A percentile compares a stretch with the other conserved stretches of the same genome.
These are phyloP conservation scores for Linnemannia zychae DNA, from an alignment of 192 early-diverging fungal genomes.

Conservation along the genomic window DNA sequence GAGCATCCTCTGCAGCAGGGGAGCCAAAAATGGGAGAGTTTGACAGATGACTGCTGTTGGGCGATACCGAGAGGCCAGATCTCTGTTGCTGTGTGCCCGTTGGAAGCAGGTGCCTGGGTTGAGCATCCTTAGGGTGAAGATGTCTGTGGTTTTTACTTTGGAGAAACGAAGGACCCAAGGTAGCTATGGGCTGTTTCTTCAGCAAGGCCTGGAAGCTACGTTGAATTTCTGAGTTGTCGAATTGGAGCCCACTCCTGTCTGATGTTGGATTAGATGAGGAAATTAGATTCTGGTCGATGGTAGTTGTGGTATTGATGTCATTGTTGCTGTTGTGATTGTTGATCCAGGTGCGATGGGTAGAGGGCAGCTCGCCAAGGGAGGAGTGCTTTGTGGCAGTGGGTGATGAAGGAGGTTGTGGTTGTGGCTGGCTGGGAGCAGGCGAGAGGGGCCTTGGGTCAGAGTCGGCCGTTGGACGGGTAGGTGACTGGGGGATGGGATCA, in stretches of 20 bases:
- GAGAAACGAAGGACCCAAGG: conserved; percentile 20
- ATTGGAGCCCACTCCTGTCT: conserved; percentile 12
- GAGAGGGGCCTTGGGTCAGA: not conserved
- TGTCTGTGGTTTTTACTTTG: conserved; percentile 8
- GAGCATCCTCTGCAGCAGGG: conserved; percentile 32
- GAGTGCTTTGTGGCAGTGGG: conserved; percentile 1
- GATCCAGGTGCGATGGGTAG: not conserved
- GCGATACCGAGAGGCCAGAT: not conserved
- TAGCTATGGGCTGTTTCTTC: conserved; percentile 45
- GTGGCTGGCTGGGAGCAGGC: not conserved
- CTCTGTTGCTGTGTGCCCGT: not conserved
- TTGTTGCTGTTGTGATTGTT: not conserved
- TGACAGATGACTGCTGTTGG: conserved; percentile 10
- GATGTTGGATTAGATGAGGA: not conserved
- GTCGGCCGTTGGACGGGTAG: conserved; percentile 5
- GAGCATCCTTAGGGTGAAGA: conserved; percentile 9
- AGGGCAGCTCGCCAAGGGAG: not conserved
- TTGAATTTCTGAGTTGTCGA: conserved; percentile 47
- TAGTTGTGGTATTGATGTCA: conserved; percentile 1
- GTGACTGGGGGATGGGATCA: conserved; percentile 31
- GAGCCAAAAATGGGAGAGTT: conserved; percentile 41
- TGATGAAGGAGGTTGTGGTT: conserved; percentile 7
- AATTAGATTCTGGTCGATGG: not conserved
- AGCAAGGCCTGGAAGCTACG: conserved; percentile 43
- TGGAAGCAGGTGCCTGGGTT: conserved; percentile 22